Base-by-base conservation (phyloP, 768 basidiomycete genomes). In the Brasilioporus rufonigricans region DNA sequence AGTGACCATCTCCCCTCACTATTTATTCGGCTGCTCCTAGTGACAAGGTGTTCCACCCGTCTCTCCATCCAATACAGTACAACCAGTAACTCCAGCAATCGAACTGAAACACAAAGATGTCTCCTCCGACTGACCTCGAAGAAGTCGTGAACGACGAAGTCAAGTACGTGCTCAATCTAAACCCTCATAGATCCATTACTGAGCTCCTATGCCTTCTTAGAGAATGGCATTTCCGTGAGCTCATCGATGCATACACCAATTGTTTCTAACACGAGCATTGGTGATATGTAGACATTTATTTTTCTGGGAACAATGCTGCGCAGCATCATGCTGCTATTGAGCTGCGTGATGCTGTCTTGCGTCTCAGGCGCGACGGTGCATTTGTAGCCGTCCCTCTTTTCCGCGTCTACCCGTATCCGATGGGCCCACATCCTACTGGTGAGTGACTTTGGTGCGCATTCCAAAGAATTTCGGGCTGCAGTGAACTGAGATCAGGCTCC, bases 181-280 rank as follows among this genome's bases (percentile, higher is more conserved):
- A 11, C 12, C 33, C 4, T 23, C 16, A 5, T 52, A 31, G 29
- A 39, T 19, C 24, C 31, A 40, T 27, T 16, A 18, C 49, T 19
- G 39, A 40, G 2, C 11, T 6, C 10, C 1, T 11, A 21, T 24
- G 2, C 35, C 13, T 48, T 1, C 24, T 48, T 3, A 87, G 87
- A 66, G 87, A 89, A 66, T 89, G 87, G 87, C 87, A 89, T 63
- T 89, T 89, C 63, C 87, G 87, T 88, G 65, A 62, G 82, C 70
- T n/a, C 7, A n/a, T 54, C 44, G 4, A n/a, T 45, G 2, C 26
- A 33, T 19, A 2, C 29, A 9, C 44, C 8, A 8, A 12, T 48
- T 33, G 23, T 19, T 27, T 40, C 55, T 52, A 18, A 53, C 39
- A 40, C 23, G 45, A 49, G 23, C 39, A 14, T 19, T 31, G 18